phyloP scores from a whole-genome alignment of 495 filamentous ascomycete genomes.

The Neurospora sp. region DNA sequence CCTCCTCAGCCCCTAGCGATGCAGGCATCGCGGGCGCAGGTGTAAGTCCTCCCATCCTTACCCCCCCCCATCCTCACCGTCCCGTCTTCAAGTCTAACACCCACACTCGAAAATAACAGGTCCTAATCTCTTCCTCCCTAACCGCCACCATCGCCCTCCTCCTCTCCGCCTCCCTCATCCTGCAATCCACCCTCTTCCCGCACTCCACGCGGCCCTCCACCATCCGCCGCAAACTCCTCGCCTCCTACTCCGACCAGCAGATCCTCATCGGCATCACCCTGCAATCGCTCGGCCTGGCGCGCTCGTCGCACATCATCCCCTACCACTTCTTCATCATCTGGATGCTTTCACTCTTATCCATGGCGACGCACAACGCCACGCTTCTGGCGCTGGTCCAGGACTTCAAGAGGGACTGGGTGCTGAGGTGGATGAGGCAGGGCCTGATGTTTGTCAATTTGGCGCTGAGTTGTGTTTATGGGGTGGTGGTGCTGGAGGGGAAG shows the following conservation, averaged over 20 bases:
- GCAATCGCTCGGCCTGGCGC: constrained; percentile 42
- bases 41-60: constrained; percentile 26
- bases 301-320: constrained; percentile 37
- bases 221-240: constrained; percentile 46
- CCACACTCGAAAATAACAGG: constrained; percentile 16
- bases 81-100: background rate
- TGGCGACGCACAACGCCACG: constrained; percentile 46
- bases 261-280: constrained; percentile 52
- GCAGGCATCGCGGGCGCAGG: constrained; percentile 48
- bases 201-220: constrained; percentile 17
- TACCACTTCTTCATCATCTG: constrained; percentile 57
- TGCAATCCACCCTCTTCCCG: constrained; percentile 21
- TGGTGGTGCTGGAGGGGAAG: constrained; percentile 38
- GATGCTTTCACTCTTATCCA: constrained; percentile 49
- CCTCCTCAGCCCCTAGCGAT: constrained; percentile 35
- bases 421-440: constrained; percentile 48
- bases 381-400: constrained; percentile 47
- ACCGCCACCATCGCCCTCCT: constrained; percentile 38
- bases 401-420: constrained; percentile 50
- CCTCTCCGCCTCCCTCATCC: constrained; percentile 37
- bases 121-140: constrained; percentile 50
- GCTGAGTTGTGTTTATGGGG: constrained; percentile 37
- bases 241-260: constrained; percentile 49
- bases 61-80: background rate
- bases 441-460: constrained; percentile 50